Evolutionary conservation across 495 filamentous ascomycete genomes (phyloP).

Genomic region (Neurospora sp.): DNA sequence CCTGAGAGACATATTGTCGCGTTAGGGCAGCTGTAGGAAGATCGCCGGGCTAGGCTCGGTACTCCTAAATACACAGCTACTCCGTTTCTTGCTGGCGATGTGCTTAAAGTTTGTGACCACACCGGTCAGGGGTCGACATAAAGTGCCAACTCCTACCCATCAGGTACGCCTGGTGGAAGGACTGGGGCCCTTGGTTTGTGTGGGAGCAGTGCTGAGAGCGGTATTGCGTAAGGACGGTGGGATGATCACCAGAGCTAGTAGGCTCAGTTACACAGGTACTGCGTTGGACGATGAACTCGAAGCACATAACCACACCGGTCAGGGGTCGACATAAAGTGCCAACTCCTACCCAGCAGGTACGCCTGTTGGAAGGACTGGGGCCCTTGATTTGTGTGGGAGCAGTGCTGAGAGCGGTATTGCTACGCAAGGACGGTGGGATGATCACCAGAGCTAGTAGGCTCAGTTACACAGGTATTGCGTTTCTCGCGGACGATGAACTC

Average conservation of each 20-base stretch:
- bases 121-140: not conserved
- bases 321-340: not conserved
- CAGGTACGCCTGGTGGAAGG: conserved; percentile 3
- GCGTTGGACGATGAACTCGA: not conserved
- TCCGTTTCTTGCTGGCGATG: not conserved
- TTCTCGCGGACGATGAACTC: no score
- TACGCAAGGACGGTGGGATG: no score
- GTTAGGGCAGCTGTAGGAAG: no score
- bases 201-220: not conserved
- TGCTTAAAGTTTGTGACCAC: not conserved
- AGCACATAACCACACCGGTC: not conserved
- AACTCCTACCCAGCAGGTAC: conserved; percentile 3
- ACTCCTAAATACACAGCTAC: no score
- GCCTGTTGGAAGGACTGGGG: conserved; percentile 3
- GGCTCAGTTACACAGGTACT: not conserved
- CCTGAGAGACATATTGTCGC: not conserved
- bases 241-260: not conserved
- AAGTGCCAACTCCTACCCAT: conserved; percentile 1
- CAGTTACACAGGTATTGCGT: no score
- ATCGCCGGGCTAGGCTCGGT: no score
- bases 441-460: no score
- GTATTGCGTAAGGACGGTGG: not conserved
- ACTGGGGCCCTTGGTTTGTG: conserved; percentile 4
- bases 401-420: no score
- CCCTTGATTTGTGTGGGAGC: not conserved